phyloP scores from a whole-genome alignment of 1,284 basidiomycete species.

The Gomphus bonarii region DNA sequence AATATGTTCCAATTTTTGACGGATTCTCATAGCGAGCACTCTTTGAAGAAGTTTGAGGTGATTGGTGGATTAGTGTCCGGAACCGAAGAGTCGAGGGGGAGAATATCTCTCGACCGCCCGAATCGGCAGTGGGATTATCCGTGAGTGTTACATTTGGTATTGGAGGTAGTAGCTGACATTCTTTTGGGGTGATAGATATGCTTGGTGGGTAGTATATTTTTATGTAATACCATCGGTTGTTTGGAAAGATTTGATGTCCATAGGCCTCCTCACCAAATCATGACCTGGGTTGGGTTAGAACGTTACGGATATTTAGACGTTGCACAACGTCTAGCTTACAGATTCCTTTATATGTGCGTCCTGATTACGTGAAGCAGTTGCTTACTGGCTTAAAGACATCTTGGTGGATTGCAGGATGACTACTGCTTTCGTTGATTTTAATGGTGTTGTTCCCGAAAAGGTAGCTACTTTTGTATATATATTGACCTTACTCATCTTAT shows the following conservation, averaged over 20 bases:
- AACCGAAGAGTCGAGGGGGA: constrained; percentile 92
- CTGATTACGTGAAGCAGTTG: neutral
- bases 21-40: constrained; percentile 48
- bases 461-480: constrained; percentile 23
- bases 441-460: constrained; percentile 96
- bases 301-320: constrained; percentile 94
- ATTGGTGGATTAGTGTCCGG: constrained; percentile 94
- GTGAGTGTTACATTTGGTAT: constrained; percentile 27
- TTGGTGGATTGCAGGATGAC: constrained; percentile 59
- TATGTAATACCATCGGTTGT: constrained; percentile 10
- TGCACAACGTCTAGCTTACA: constrained; percentile 86
- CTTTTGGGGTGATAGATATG: constrained; percentile 36
- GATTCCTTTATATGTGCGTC: constrained; percentile 91
- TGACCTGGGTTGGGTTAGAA: constrained; percentile 95
- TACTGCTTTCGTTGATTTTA: constrained; percentile 89
- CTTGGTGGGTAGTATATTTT: constrained; percentile 36
- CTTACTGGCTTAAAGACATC: neutral
- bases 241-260: constrained; percentile 13
- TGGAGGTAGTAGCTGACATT: constrained; percentile 11
- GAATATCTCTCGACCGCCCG: constrained; percentile 91
- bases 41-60: constrained; percentile 92
- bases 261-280: constrained; percentile 95
- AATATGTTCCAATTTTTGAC: constrained; percentile 9
- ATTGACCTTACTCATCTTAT: neutral
- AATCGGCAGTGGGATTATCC: constrained; percentile 98